Evolutionary conservation across 1,139 yeast species (phyloP), one percentile per base, ranked within the genome.

Genomic region (Debaryomyces psychrophilus): DNA sequence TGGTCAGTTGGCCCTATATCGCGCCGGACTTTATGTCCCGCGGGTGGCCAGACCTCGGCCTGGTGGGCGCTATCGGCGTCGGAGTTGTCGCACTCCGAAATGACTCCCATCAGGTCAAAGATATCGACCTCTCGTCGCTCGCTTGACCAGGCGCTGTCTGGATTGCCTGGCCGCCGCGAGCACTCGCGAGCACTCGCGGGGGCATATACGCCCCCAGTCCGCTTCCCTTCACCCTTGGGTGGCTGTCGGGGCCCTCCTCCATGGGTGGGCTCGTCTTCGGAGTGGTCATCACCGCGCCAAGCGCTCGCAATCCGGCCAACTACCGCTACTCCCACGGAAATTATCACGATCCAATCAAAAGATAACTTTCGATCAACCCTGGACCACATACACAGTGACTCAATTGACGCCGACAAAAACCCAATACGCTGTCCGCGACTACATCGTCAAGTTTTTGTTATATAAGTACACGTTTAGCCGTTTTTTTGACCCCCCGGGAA

Each of bases 291-390:
- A 27, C 40, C 40, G 40, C 17, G 31, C 29, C 40, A 26, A 23
- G 40, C 29, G 40, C 40, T 37, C 40, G 31, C 40, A 37, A 37
- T 31, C 15, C 25, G 31, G 28, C n/a, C 9, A 7, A 8, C 26
- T n/a, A 17, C 17, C 28, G 22, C 22, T 35, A 11, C 12, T 27
- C 12, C 28, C 38, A 12, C 8, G 29, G 18, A 23, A 35, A 22
- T 29, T 35, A 35, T 14, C 17, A 28, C 34, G 41, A 38, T 38
- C 41, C 41, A 38, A 38, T 38, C 41, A 38, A 37, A 35, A n/a
- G 41, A 29, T 28, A 38, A 18, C 28, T 22, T 38, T 12, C 34
- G 14, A 35, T 35, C 38, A 23, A 12, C 20, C 38, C 38, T 35
- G 28, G 27, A 35, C 28, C 22, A 35, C 7, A 35, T 9, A 12